Conservation (phyloP, 352 stramenopile genomes). For the Phytophthora pinifolia region DNA sequence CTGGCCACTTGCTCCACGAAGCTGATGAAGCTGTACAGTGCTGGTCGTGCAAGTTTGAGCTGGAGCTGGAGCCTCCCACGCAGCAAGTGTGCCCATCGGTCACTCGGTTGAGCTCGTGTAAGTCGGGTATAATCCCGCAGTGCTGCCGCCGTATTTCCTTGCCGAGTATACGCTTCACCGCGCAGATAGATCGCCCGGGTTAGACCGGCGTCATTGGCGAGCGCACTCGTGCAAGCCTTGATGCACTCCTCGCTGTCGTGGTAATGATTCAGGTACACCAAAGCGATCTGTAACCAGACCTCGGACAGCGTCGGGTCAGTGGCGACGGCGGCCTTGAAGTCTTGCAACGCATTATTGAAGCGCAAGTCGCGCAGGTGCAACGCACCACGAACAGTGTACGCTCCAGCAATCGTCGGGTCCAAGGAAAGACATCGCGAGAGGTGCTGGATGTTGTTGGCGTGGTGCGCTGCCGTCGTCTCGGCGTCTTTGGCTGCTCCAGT, state of each 20-base stretch:
- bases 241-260: slow-evolving; percentile 72
- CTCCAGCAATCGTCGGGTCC: slow-evolving; percentile 73
- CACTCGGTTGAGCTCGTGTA: slow-evolving; percentile 56
- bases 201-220: slow-evolving; percentile 66
- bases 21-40: slow-evolving; percentile 73
- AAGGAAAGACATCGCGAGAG: slow-evolving; percentile 63
- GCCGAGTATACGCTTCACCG: slow-evolving; percentile 60
- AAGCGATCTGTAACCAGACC: slow-evolving; percentile 78
- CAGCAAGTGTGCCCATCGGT: slow-evolving; percentile 65
- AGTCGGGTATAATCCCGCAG: slow-evolving; percentile 66
- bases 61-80: slow-evolving; percentile 59
- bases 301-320: slow-evolving; percentile 76
- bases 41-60: slow-evolving; percentile 52
- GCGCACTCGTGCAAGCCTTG: slow-evolving; percentile 58
- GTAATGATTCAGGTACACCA: slow-evolving; percentile 83
- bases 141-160: slow-evolving; percentile 54
- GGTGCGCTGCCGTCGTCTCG: slow-evolving; percentile 25
- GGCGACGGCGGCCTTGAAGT: slow-evolving; percentile 77
- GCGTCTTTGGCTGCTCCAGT: slow-evolving; percentile 16
- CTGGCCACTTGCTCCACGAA: slow-evolving; percentile 55
- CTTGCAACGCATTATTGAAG: slow-evolving; percentile 75
- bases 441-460: slow-evolving; percentile 52
- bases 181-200: slow-evolving; percentile 64
- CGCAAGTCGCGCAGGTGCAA: slow-evolving; percentile 68
- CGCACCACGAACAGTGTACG: slow-evolving; percentile 70